Base-by-base conservation (phyloP, 2,329 filamentous ascomycete genomes). In the Aspergillus terreus region DNA sequence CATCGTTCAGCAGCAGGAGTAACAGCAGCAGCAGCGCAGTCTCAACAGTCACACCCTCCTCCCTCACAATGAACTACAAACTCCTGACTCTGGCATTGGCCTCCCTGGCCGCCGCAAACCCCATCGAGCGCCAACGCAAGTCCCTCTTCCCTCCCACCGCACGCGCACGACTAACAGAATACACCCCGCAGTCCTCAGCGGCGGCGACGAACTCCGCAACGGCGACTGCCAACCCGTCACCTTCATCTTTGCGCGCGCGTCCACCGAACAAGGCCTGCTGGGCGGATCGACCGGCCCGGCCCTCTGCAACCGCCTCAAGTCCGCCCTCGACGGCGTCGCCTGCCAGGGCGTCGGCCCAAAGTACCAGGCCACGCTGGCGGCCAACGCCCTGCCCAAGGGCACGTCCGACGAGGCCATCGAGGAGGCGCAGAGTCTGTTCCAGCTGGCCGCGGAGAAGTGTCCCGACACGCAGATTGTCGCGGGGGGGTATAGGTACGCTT, bases 231-330 rank as follows among this genome's bases (percentile, higher is more conserved):
- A 64, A 55, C 64, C 68, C 27, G 63, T 77, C 19, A 72, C 76
- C 23, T 74, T 79, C 46, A 74, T 79, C 44, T 79, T 75, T 55
- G 76, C 77, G 9, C 72, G 77, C 43, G 77, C 75, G 21, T 78
- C 76, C 11, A 74, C 71, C 12, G 77, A 80, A 56, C 58, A 64
- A 6, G 77, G 77, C n/a, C 77, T 78, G 61, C 72, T 79, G 61
- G 70, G 69, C 1, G 61, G 64, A 12, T 50, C 67, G 5, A 63
- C 64, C 5, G 68, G 68, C 5, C 65, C 67, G 7, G 62, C 64
- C 14, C 62, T 67, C 46, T 66, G 68, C 50, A 54, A 62, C 19
- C 58, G 62, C 2, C 51, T 67, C 27, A 60, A 60, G 40, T 11
- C 30, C 6, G 46, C 40, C n/a, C 51, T 50, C n/a, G 36, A 45